These are phyloP conservation scores for Phalaenopsis aphrodite DNA, from an alignment of 106 monocot species.

Conservation along the genomic window DNA sequence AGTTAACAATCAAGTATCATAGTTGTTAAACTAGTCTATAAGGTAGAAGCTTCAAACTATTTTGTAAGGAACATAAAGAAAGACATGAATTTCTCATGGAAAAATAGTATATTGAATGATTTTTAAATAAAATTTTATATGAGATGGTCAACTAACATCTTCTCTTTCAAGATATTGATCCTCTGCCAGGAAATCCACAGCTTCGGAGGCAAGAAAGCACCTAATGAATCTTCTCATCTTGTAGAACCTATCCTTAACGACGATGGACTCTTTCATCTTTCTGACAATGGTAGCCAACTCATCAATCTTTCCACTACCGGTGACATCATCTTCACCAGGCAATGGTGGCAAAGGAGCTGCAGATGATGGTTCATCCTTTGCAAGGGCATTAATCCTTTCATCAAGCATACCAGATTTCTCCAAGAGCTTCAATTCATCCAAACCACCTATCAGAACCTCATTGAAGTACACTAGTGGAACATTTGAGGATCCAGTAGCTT, in stretches of 20 bases:
- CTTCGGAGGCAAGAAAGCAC: slow-evolving; percentile 90
- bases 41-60: background rate
- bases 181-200: slow-evolving; percentile 81
- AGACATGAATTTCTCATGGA: background rate
- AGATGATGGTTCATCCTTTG: slow-evolving; percentile 50
- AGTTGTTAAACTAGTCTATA: background rate
- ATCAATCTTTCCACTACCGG: slow-evolving; percentile 72
- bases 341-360: slow-evolving; percentile 77
- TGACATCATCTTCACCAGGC: slow-evolving; percentile 86
- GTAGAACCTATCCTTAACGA: slow-evolving; percentile 63
- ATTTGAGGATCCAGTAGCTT: slow-evolving; percentile 57
- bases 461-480: slow-evolving; percentile 78
- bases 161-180: slow-evolving; percentile 86
- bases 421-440: slow-evolving; percentile 57
- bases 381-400: slow-evolving; percentile 43
- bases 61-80: background rate
- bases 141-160: slow-evolving; percentile 46
- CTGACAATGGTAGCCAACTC: slow-evolving; percentile 68
- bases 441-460: slow-evolving; percentile 65
- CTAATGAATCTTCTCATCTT: slow-evolving; percentile 84
- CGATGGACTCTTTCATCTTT: slow-evolving; percentile 77
- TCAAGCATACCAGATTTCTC: slow-evolving; percentile 58
- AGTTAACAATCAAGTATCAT: background rate
- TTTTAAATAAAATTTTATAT: background rate
- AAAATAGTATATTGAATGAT: background rate